phyloP scores from a whole-genome alignment of 176 grass and related monocot species.

The Stipa capillata region DNA sequence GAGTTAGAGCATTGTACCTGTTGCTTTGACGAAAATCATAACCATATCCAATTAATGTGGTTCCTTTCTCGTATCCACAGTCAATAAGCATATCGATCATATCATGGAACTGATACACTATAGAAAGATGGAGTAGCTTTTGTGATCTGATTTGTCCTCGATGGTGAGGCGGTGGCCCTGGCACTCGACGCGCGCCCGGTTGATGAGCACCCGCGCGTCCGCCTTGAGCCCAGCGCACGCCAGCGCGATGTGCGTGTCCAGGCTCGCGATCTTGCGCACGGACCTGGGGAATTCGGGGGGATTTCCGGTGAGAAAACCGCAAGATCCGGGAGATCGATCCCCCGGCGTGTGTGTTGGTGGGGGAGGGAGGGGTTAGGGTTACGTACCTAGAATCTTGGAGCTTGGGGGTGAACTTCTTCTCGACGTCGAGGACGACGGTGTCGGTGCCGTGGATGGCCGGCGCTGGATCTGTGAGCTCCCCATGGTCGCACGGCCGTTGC shows the following conservation, averaged over 20 bases:
- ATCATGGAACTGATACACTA: constrained; percentile 84
- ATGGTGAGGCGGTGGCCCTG: constrained; percentile 87
- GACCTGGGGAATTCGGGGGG: constrained; percentile 15
- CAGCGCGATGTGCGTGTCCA: constrained; percentile 80
- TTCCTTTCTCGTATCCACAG: constrained; percentile 76
- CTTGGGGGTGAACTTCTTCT: too few relatives aligned
- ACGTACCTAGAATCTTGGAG: too few relatives aligned
- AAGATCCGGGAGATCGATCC: constrained; percentile 16
- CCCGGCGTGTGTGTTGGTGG: too few relatives aligned
- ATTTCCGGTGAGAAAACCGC: neutral
- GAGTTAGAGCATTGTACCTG: constrained; percentile 32
- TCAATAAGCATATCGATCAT: constrained; percentile 83
- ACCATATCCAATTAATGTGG: constrained; percentile 77
- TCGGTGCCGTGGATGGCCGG: too few relatives aligned
- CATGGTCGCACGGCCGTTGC: too few relatives aligned
- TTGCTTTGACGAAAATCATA: constrained; percentile 87
- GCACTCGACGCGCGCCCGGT: constrained; percentile 82
- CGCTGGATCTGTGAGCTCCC: too few relatives aligned
- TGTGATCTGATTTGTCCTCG: too few relatives aligned
- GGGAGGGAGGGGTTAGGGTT: too few relatives aligned
- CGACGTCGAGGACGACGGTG: too few relatives aligned
- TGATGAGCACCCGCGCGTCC: constrained; percentile 82
- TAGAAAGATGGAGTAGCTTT: constrained; percentile 40
- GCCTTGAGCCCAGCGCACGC: constrained; percentile 95
- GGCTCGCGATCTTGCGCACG: constrained; percentile 86